Base-by-base conservation (phyloP, 148 eudicot genomes). In the Vaccinium myrtillus region DNA sequence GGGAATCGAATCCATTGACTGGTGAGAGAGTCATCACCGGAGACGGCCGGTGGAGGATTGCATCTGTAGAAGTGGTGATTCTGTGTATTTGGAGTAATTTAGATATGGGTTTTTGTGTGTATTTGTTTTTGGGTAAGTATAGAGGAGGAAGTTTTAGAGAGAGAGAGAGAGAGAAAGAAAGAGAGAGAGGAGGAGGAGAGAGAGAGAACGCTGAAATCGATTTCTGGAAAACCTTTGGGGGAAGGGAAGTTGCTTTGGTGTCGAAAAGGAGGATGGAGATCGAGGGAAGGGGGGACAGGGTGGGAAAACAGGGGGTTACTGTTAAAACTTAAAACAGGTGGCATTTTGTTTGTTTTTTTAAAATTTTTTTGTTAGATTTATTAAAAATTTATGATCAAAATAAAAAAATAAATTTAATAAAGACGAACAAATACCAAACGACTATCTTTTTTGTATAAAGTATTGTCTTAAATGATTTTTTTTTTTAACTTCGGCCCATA, bases 21-120 rank as follows among this genome's bases (percentile, higher is more conserved):
- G 74, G 58, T 50, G 79, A 50, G 76, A 80, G 80, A 82, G 81
- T 88, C 90, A 88, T 88, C 86, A 81, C 88, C 36, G 18, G 13
- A 86, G 46, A 75, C 12, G 70, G 53, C 56, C 19, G 75, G 23
- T 25, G 71, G 78, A 19, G 48, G 82, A 88, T 83, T 86, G 56
- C 87, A 88, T 88, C 86, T 81, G 63, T 12, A 65, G 56, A 43
- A 59, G 19, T 76, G 6, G 27, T 12, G 58, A 56, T 75, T 16
- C 11, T n/a, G 4, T 21, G 2, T 48, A n/a, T 75, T 3, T 75
- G 18, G 27, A 49, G n/a, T 2, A 18, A 1, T 14, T 2, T 1
- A 21, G 25, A 10, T 59, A 4, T 18, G 51, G 18, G 25, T 8
- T 21, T 32, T 48, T 32, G 11, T 5, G 15, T 50, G 32, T 49